Evolutionary conservation across 2,329 filamentous ascomycete species (phyloP), one percentile per base, ranked within the genome.

Genomic region (Penicillium sp.): DNA sequence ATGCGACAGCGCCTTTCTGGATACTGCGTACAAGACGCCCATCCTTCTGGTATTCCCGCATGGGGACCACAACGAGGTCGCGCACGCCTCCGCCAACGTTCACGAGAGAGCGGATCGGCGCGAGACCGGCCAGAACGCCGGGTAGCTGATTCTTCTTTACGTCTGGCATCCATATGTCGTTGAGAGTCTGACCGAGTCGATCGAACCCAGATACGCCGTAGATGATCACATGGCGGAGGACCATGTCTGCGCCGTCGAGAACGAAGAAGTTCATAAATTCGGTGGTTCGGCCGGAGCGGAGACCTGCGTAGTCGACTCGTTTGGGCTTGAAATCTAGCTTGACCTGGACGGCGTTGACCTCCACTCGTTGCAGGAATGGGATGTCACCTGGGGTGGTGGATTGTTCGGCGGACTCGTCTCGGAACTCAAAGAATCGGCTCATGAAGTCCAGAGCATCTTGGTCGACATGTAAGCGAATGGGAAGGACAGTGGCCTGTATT

Each of bases 211-310:
- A 86, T 1, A 96, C 84, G 27, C 95, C 94, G 63, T 97, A 97
- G 34, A 97, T 85, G 62, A 99, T 97, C 24, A 90, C 89, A 69
- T 93, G 92, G 11, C 89, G 85, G 49, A 99, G 82, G 6, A 88
- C 84, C 81, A 99, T 89, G 56, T 93, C 87, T 2, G 94, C 87
- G 60, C 90, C 88, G 63, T 99, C 94, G 1, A 99, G 83, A 13
- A 93, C 89, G 60, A 99, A 83, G 70, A 99, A 97, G 72, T 99
- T 99, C 92, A 97, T 97, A 67, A 99, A 96, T 71, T 99, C 94
- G 0, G 91, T 96, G 0, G 94, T 97, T 61, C 90, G 91, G 1
- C 94, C 94, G 1, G 94, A 97, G 24, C 92, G 87, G 3, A 99
- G 82, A 3, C 92, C 92, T 0, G 87, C 90, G 64, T 99, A 99